Evolutionary conservation across 2,329 filamentous ascomycete species (phyloP).

Genomic region (Trichoderma atroviride): DNA sequence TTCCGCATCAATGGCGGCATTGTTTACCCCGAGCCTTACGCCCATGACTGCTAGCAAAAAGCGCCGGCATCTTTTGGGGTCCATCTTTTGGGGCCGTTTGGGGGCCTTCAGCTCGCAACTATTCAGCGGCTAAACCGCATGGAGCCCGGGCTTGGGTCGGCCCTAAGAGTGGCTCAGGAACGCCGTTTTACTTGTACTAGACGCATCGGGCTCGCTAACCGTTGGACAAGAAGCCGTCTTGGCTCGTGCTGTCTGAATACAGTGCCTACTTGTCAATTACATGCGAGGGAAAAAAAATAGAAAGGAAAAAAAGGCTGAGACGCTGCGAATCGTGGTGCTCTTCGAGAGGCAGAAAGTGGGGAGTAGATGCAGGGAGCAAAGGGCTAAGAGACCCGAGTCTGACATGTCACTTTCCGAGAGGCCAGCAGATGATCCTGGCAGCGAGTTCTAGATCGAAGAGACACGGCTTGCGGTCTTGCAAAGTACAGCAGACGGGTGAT

Average conservation of each 20-base stretch:
- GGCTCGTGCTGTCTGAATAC: background rate
- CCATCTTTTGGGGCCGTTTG: background rate
- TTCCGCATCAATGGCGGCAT: background rate
- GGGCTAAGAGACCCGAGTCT: background rate
- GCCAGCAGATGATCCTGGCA: background rate
- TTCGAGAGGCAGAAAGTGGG: background rate
- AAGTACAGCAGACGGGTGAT: background rate
- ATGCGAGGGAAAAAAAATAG: background rate
- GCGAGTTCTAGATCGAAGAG: background rate
- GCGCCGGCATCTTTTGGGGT: background rate
- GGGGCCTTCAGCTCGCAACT: slow-evolving; percentile 15
- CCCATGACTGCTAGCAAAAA: too few species aligned
- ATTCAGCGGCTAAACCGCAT: slow-evolving; percentile 2
- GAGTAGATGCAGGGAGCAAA: slow-evolving; percentile 5
- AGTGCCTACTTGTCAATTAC: background rate
- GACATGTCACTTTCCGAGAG: slow-evolving; percentile 12
- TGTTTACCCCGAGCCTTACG: background rate
- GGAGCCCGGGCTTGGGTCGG: background rate
- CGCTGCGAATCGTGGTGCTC: too few species aligned
- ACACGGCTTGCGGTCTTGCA: background rate
- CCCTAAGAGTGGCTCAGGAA: slow-evolving; percentile 1
- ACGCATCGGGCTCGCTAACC: background rate
- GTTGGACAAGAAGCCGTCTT: background rate
- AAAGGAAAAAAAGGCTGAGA: background rate
- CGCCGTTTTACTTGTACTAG: background rate